Evolutionary conservation across 2,329 filamentous ascomycete species (phyloP), one percentile per base, ranked within the genome.

Genomic region (Claviceps digitariae): DNA sequence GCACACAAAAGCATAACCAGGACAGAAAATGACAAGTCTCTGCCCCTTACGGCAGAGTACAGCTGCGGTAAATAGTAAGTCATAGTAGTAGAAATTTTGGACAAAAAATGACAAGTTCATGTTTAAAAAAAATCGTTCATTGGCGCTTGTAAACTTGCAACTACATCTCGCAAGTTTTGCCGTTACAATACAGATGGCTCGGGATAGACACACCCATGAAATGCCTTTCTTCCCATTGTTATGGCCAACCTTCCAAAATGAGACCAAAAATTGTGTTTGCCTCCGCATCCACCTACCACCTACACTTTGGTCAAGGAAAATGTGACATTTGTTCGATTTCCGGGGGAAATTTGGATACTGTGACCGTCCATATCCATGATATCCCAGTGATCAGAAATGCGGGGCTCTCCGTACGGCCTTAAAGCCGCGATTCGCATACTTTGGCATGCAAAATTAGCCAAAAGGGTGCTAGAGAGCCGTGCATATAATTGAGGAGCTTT

Each of bases 361-460:
- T 64, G 61, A 31, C 44, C 23, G 27, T 54, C 40, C 43, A 61
- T 57, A 41, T 56, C 55, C 65, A 69, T 69, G 45, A 71, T 58
- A 38, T 73, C 68, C 71, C 70, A 73, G 52, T 72, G 70, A 41
- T 67, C 67, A 1, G 70, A 65, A 12, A 70, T 64, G 6, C 64
- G 59, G 0, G 67, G 69, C 34, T 71, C 69, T 0, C 71, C 71
- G 31, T 73, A 72, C 1, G 71, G 69, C 36, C 66, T 62, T 17
- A 73, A 57, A 0, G 69, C 69, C 5, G 70, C 71, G 47, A 73
- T 69, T 10, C 71, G 69, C 60, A 72, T 68, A 6, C 69, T 69
- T 13, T 7, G 17, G 12, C n/a, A 21, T 10, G 20, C 15, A 49
- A 27, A 20, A 27, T 55, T 38, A 54, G 51, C 23, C 20, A 4